Conservation (phyloP, 2,329 filamentous ascomycete genomes). For the Pseudogymnoascus sp. region DNA sequence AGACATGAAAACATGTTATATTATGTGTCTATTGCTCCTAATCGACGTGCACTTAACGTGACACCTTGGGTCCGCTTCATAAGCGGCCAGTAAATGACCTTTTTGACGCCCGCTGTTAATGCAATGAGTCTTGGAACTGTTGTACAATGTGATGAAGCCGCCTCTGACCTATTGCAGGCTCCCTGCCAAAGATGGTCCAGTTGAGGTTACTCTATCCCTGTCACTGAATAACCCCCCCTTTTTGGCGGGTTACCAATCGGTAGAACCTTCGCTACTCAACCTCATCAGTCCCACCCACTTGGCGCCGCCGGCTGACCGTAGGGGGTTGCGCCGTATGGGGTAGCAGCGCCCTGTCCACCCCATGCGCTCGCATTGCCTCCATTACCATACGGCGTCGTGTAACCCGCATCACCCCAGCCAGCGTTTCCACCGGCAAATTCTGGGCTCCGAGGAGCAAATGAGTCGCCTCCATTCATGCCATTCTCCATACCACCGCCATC, state of each 20-base stretch:
- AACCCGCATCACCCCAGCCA: slow-evolving; percentile 52
- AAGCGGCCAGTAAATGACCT: background rate
- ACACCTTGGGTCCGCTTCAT: background rate
- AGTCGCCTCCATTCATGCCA: slow-evolving; percentile 38
- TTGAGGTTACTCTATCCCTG: background rate
- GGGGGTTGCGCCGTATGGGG: slow-evolving; percentile 53
- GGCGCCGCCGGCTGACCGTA: slow-evolving; percentile 41
- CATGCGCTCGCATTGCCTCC: slow-evolving; percentile 55
- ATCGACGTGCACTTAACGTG: background rate
- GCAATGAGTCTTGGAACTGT: background rate
- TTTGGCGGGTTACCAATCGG: background rate
- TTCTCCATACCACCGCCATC: slow-evolving; percentile 48
- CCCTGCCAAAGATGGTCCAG: background rate
- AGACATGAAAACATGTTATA: background rate
- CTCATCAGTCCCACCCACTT: slow-evolving; percentile 23
- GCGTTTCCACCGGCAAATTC: slow-evolving; percentile 52
- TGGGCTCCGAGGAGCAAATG: slow-evolving; percentile 59
- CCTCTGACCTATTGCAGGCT: background rate
- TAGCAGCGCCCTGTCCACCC: slow-evolving; percentile 50
- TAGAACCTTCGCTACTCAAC: background rate
- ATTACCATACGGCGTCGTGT: slow-evolving; percentile 60
- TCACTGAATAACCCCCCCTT: background rate
- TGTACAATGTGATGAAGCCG: background rate
- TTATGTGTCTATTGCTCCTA: slow-evolving; percentile 5
- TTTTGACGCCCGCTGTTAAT: slow-evolving; percentile 4